Evolutionary conservation across 2,329 filamentous ascomycete genomes (phyloP).

Genomic region (Epichloe typhina): DNA sequence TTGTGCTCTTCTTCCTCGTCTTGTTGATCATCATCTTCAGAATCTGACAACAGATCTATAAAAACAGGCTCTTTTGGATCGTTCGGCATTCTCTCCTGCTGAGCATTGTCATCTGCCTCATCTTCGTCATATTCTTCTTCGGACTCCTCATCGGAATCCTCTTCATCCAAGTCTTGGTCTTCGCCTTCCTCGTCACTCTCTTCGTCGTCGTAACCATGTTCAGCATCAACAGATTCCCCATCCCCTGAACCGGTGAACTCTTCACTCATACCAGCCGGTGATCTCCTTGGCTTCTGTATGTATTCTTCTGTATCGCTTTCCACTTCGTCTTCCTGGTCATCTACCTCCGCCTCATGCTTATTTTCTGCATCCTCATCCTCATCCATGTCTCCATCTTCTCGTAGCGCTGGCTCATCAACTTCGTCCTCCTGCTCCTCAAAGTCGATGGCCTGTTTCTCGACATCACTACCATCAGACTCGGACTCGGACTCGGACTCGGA

Average conservation of each 20-base stretch:
- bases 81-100: slow-evolving; percentile 5
- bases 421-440: slow-evolving; percentile 18
- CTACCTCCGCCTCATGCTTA: slow-evolving; percentile 1
- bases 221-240: slow-evolving; percentile 15
- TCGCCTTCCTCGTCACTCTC: slow-evolving; percentile 8
- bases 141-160: slow-evolving; percentile 6
- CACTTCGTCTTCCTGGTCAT: slow-evolving; percentile 1
- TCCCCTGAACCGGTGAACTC: slow-evolving; percentile 5
- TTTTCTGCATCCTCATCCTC: slow-evolving; percentile 1
- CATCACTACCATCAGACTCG: slow-evolving; percentile 7
- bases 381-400: slow-evolving; percentile 7
- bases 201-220: slow-evolving; percentile 11
- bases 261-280: neutral
- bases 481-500: neutral
- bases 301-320: neutral
- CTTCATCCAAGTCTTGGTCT: slow-evolving; percentile 5
- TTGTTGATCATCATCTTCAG: slow-evolving; percentile 6
- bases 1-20: neutral
- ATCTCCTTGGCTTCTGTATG: neutral
- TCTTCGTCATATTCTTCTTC: slow-evolving; percentile 2
- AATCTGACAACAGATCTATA: slow-evolving; percentile 34
- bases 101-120: slow-evolving; percentile 2
- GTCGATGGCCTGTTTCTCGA: slow-evolving; percentile 12
- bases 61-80: slow-evolving; percentile 25
- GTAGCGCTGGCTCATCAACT: slow-evolving; percentile 3